Conservation (phyloP, 352 stramenopile genomes). For the Phytophthora capsici region DNA sequence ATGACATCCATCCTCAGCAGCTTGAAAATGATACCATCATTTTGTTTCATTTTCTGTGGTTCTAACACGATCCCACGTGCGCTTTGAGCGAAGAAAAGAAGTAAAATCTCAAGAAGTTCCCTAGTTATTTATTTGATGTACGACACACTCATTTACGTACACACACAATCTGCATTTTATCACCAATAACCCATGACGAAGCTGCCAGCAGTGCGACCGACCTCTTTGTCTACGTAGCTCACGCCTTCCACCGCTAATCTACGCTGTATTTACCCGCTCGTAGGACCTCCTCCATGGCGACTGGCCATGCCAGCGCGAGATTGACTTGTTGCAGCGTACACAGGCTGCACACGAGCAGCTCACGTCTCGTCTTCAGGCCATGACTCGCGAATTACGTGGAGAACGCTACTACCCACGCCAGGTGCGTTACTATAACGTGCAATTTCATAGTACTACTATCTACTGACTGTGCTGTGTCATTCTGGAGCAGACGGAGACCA, state of each 20-base stretch:
- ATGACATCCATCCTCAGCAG: too few species aligned
- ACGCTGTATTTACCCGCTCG: background rate
- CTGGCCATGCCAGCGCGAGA: slow-evolving; percentile 62
- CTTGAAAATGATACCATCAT: too few species aligned
- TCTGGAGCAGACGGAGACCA: slow-evolving; percentile 50
- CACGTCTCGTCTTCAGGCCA: slow-evolving; percentile 48
- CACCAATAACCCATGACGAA: slow-evolving; percentile 18
- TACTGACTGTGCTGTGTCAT: too few species aligned
- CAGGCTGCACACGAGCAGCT: slow-evolving; percentile 49
- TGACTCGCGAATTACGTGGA: slow-evolving; percentile 65
- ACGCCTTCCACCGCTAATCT: background rate
- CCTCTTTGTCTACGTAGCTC: background rate
- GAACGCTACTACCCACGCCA: slow-evolving; percentile 66
- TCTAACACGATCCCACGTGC: too few species aligned
- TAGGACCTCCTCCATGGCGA: slow-evolving; percentile 61
- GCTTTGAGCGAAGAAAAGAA: slow-evolving; percentile 9
- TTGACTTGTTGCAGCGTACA: slow-evolving; percentile 60
- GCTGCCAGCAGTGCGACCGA: slow-evolving; percentile 27
- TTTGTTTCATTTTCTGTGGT: too few species aligned
- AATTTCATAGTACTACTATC: too few species aligned
- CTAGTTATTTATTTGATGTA: background rate
- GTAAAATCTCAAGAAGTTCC: background rate
- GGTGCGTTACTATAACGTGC: slow-evolving; percentile 11
- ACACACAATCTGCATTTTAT: background rate
- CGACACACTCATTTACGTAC: background rate